Conservation (phyloP, 257 asterid species). For the Nicotiana sylvestris region DNA sequence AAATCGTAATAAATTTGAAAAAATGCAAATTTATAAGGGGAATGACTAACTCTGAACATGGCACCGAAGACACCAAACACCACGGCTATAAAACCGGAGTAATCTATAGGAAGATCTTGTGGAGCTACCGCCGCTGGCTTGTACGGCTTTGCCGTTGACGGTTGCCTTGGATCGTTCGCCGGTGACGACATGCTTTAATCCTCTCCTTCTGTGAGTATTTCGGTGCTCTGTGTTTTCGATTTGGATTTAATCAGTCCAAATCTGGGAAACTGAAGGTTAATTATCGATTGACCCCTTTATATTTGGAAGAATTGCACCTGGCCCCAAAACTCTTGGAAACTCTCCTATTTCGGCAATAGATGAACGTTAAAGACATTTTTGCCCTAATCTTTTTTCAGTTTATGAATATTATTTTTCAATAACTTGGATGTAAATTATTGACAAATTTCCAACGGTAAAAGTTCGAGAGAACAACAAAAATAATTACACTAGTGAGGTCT, state of each 20-base stretch:
- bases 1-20: too few species aligned
- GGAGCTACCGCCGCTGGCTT: slow-evolving; percentile 1
- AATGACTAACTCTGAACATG: slow-evolving; percentile 11
- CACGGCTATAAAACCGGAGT: slow-evolving; percentile 18
- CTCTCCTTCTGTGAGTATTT: not conserved
- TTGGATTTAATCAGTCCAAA: not conserved
- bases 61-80: slow-evolving; percentile 15
- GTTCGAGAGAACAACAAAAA: too few species aligned
- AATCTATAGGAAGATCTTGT: slow-evolving; percentile 16
- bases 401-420: too few species aligned
- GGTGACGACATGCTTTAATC: not conserved
- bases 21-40: not conserved
- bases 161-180: slow-evolving; percentile 13
- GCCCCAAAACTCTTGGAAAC: not conserved
- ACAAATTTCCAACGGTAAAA: too few species aligned
- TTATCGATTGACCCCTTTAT: not conserved
- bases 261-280: not conserved
- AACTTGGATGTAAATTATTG: not conserved
- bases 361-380: not conserved
- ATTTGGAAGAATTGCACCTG: not conserved
- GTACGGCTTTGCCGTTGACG: slow-evolving; percentile 13
- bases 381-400: not conserved
- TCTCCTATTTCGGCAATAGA: not conserved
- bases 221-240: not conserved
- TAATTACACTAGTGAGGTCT: too few species aligned